phyloP scores from a whole-genome alignment of 768 basidiomycete genomes.

The Myochromella boudieri region DNA sequence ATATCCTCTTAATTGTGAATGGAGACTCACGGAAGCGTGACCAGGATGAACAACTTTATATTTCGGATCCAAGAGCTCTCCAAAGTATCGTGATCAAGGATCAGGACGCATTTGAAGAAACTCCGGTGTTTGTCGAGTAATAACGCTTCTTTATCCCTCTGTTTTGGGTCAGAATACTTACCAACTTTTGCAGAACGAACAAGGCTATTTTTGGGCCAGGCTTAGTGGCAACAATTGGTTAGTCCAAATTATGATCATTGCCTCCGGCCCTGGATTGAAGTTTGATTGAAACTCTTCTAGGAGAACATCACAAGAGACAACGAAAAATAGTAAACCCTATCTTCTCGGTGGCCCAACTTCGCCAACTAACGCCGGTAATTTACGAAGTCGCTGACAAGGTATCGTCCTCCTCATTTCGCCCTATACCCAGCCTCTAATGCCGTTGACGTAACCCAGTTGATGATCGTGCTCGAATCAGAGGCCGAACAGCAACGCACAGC shows the following conservation, averaged over 20 bases:
- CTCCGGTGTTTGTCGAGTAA: conserved; percentile 43
- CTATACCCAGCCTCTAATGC: too few species aligned
- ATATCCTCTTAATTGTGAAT: background rate
- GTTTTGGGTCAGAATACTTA: too few species aligned
- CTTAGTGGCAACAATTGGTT: conserved; percentile 39
- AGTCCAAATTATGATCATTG: too few species aligned
- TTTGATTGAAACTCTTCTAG: conserved; percentile 17
- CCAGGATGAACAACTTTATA: conserved; percentile 49
- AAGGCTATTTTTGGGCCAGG: conserved; percentile 48
- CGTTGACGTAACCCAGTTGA: conserved; percentile 21
- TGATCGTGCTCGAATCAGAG: conserved; percentile 28
- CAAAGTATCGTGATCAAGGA: conserved; percentile 49
- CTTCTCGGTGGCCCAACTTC: conserved; percentile 46
- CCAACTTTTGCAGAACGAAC: conserved; percentile 32
- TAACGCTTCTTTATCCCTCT: too few species aligned
- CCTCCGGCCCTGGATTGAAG: background rate
- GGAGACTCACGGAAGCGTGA: background rate
- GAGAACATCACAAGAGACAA: conserved; percentile 46
- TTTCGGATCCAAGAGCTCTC: conserved; percentile 48
- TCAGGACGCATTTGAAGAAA: conserved; percentile 47
- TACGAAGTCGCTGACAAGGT: conserved; percentile 47
- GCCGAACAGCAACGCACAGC: conserved; percentile 5
- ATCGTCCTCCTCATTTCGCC: too few species aligned
- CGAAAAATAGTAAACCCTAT: conserved; percentile 48
- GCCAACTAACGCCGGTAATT: conserved; percentile 42